A percentile compares a stretch with the other conserved stretches of the same genome.
phyloP scores from a whole-genome alignment of 805 yeast genomes.

The Schwanniomyces pseudopolymorphus region DNA sequence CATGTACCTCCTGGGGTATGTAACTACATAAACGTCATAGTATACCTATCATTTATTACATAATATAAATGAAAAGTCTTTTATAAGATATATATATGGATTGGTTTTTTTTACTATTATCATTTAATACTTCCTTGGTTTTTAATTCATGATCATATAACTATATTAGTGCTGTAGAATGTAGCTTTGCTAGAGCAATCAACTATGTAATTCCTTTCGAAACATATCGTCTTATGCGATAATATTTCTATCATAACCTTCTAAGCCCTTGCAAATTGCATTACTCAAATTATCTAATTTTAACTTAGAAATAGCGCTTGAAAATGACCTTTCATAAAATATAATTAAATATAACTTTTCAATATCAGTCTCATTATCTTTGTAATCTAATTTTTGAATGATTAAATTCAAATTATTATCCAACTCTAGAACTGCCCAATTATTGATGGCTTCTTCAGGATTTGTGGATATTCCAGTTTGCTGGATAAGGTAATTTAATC shows the following conservation, averaged over 20 bases:
- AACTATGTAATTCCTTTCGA: background rate
- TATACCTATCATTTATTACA: background rate
- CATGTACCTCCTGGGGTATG: background rate
- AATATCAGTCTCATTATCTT: slow-evolving; percentile 7
- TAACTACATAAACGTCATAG: slow-evolving; percentile 1
- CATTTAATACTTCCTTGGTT: background rate
- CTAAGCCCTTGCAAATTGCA: slow-evolving; percentile 32
- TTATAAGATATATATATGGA: background rate
- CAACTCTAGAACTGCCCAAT: slow-evolving; percentile 30
- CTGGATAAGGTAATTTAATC: slow-evolving; percentile 25
- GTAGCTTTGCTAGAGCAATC: no score
- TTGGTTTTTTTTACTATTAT: background rate
- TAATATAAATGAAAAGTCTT: background rate
- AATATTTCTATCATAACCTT: slow-evolving; percentile 26
- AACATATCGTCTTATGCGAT: slow-evolving; percentile 20
- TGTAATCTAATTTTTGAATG: slow-evolving; percentile 19
- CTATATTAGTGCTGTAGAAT: background rate
- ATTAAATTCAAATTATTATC: slow-evolving; percentile 27
- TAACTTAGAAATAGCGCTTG: slow-evolving; percentile 35
- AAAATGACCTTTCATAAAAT: slow-evolving; percentile 27
- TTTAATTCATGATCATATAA: slow-evolving; percentile 26
- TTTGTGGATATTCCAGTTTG: background rate
- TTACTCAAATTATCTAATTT: slow-evolving; percentile 30
- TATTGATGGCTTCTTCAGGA: slow-evolving; percentile 9
- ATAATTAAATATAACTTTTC: slow-evolving; percentile 28